Evolutionary conservation across 2,329 filamentous ascomycete species (phyloP).

Genomic region (Hawksworthiomyces lignivorus): DNA sequence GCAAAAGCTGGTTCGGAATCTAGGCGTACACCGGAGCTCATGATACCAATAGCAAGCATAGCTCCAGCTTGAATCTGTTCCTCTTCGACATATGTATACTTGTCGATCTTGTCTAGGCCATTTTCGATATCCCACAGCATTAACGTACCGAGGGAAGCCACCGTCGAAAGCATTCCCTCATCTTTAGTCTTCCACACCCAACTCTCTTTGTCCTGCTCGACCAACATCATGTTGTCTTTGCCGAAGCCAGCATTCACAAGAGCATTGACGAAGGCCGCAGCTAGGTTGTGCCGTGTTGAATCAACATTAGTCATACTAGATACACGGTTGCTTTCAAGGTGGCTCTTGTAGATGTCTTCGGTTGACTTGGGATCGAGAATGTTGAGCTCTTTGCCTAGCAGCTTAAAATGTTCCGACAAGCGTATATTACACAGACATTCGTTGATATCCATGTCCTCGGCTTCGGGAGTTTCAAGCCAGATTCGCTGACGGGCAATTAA

Average conservation of each 20-base stretch:
- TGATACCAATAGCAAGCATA: conserved; percentile 86
- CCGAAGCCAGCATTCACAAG: conserved; percentile 96
- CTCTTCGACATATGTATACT: conserved; percentile 80
- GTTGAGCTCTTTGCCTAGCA: conserved; percentile 89
- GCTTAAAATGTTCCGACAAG: conserved; percentile 87
- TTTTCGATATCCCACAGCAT: conserved; percentile 90
- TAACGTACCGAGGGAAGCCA: conserved; percentile 86
- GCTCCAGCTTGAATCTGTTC: conserved; percentile 82
- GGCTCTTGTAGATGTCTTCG: conserved; percentile 99
- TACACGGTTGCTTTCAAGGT: conserved; percentile 89
- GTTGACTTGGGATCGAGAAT: conserved; percentile 94
- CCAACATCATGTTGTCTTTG: conserved; percentile 96
- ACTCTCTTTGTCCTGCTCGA: conserved; percentile 76
- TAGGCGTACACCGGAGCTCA: conserved; percentile 84
- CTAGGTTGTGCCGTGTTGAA: conserved; percentile 90
- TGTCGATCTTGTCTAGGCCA: conserved; percentile 88
- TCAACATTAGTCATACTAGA: conserved; percentile 91
- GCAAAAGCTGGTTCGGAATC: conserved; percentile 88
- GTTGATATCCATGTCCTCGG: conserved; percentile 64
- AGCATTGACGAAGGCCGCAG: conserved; percentile 91
- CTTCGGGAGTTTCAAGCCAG: conserved; percentile 46
- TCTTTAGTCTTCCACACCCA: conserved; percentile 99
- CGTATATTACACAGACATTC: conserved; percentile 85
- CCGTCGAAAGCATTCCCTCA: conserved; percentile 93
- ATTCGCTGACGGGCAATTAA: conserved; percentile 88